Base-by-base conservation (phyloP, 176 grass and related monocot genomes). In the Pontederia crassipes region DNA sequence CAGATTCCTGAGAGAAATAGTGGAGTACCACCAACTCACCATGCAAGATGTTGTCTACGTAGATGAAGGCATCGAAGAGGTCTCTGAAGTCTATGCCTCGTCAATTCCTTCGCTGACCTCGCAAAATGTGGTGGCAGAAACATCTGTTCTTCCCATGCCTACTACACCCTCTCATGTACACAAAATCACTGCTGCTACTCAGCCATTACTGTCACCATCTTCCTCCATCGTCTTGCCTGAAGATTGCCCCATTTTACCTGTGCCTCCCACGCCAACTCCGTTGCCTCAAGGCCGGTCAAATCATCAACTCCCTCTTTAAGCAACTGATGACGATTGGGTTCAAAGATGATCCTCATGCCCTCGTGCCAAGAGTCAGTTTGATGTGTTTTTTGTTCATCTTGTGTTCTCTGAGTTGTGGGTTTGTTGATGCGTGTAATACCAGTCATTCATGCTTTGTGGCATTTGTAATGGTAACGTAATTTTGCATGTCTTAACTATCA, bases 31-130 rank as follows among this genome's bases (percentile, higher is more conserved):
- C 73, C 93, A 88, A 85, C 84, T 97, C 27, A 97, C 93, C 15
- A 91, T 97, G 93, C 93, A 97, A 66, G 87, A 97, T 80, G 93
- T 91, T 46, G 85, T 97, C 45, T 97, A 91, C 58, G 81, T 97
- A n/a, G 93, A 97, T 15, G 93, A 97, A 85, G 84, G 84, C 70
- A 91, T 97, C 32, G 92, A 97, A 91, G 87, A 97, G 68, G 87
- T 97, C 64, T 82, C 75, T 9, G 93, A 97, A 67, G 93, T 97
- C 17, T 97, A 91, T 73, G 78, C 83, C 59, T 90, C 80, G 14
- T 77, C 89, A 66, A 72, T 90, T 55, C 48, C 86, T 51, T 83
- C 90, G 46, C 71, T 61, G 4, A 40, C 16, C 10, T n/a, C 70
- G 49, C 10, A 70, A 55, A 66, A 74, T 61, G 50, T 52, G 6